Percentiles rank a stretch among this genome's conserved stretches.
These are phyloP conservation scores for Salix suchowensis DNA, from an alignment of 345 rosid genomes.

Conservation along the genomic window DNA sequence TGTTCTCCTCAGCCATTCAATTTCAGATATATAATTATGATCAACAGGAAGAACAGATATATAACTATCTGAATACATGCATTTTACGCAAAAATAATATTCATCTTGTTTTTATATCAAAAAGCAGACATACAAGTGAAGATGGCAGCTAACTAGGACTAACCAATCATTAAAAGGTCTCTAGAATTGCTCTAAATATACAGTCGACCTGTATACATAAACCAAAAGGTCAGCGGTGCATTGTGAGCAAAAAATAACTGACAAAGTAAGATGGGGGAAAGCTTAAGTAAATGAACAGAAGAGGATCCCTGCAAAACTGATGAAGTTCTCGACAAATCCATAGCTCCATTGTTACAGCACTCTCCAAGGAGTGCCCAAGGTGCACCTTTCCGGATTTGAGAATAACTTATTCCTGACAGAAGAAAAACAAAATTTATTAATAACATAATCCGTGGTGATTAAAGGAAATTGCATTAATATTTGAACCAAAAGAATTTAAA, in stretches of 20 bases:
- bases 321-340: neutral
- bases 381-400: neutral
- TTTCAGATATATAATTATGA: neutral
- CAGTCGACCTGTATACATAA: neutral
- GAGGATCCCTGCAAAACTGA: neutral
- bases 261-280: too few species aligned
- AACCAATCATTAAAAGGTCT: neutral
- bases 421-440: neutral
- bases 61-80: neutral
- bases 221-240: neutral
- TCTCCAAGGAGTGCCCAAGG: neutral
- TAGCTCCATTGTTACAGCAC: neutral
- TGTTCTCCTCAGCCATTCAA: neutral
- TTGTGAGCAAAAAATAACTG: neutral
- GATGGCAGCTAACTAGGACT: neutral
- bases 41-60: neutral
- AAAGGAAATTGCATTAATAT: neutral
- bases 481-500: neutral
- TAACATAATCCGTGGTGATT: neutral
- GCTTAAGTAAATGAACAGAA: neutral
- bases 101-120: neutral
- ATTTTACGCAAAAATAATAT: neutral
- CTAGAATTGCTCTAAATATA: neutral
- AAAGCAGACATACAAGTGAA: neutral
- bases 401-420: conserved; percentile 17